Evolutionary conservation across 73 alveolate species (phyloP).

Genomic region (Stentor coeruleus): DNA sequence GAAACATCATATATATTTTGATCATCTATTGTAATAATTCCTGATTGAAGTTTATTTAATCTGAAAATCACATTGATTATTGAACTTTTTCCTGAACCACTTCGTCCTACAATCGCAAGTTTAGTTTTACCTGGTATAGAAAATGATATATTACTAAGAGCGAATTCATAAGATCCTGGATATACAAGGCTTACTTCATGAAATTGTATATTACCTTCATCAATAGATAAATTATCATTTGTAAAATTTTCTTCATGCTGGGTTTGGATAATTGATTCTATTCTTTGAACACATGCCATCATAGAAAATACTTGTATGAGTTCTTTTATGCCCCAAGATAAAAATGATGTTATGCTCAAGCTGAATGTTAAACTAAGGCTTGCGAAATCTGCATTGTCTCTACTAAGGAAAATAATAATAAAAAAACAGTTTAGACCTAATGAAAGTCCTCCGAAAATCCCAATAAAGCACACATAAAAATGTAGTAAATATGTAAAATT

Average conservation of each 20-base stretch:
- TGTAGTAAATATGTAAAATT: not conserved
- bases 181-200: not conserved
- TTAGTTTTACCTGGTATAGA: not conserved
- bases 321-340: not conserved
- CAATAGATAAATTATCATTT: not conserved
- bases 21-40: not conserved
- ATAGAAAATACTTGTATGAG: not conserved
- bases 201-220: not conserved
- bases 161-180: not conserved
- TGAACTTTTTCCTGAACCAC: conserved; percentile 25
- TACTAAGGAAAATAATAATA: not conserved
- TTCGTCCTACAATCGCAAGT: conserved; percentile 18
- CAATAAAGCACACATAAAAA: not conserved
- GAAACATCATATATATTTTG: not conserved
- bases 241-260: not conserved
- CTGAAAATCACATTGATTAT: not conserved
- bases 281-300: not conserved
- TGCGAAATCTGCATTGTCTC: not conserved
- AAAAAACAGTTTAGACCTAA: not conserved
- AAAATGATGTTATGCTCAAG: not conserved
- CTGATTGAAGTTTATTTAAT: not conserved
- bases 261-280: not conserved
- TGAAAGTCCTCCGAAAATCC: not conserved
- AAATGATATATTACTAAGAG: not conserved
- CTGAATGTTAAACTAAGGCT: not conserved